phyloP scores from a whole-genome alignment of 129 eudicot species.

The Cynara cardunculus region DNA sequence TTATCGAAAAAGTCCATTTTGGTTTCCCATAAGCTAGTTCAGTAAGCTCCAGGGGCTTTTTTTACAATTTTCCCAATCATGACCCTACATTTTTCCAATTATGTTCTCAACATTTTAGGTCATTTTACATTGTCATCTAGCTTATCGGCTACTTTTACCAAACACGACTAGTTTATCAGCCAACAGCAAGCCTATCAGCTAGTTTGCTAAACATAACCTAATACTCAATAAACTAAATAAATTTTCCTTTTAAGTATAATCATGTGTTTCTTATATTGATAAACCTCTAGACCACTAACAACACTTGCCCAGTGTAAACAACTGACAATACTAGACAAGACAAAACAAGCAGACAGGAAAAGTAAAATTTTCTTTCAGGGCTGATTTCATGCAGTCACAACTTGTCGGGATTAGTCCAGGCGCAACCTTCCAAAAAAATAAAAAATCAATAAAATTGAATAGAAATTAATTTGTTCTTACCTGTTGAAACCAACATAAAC shows the following conservation, averaged over 20 bases:
- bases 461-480: conserved; percentile 26
- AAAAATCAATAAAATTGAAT: neutral
- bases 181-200: neutral
- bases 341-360: neutral
- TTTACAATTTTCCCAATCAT: too few relatives aligned
- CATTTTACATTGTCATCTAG: neutral
- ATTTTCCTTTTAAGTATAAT: neutral
- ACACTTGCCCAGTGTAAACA: neutral
- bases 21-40: neutral
- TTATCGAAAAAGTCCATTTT: neutral
- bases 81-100: neutral
- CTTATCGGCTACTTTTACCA: neutral
- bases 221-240: neutral
- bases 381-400: too few relatives aligned
- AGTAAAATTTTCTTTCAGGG: too few relatives aligned
- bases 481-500: conserved; percentile 94
- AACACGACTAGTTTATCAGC: neutral
- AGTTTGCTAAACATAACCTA: neutral
- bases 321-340: neutral
- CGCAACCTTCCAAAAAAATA: too few relatives aligned
- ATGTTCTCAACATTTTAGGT: neutral
- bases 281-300: neutral
- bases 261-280: conserved; percentile 8
- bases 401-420: too few relatives aligned
- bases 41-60: neutral